Evolutionary conservation across 441 rosid genomes (phyloP), one percentile per base, ranked within the genome.

Genomic region (Codiaeum variegatum): DNA sequence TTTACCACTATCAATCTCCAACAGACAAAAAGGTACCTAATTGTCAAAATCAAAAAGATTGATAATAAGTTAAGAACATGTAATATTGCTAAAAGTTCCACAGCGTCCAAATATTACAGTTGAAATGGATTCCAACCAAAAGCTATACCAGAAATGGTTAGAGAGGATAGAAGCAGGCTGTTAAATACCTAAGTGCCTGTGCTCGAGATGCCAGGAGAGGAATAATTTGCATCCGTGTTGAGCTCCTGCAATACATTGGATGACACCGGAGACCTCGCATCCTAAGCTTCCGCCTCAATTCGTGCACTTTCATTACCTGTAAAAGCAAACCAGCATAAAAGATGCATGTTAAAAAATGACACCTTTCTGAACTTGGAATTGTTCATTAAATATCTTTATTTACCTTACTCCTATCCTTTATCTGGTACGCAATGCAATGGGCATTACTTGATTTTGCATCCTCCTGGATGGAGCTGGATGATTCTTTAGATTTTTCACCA

Each of bases 151-250:
- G 3, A 32, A n/a, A 29, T 13, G 3, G 6, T 32, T 51, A 12
- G 2, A 15, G 23, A 51, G 18, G 10, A 66, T 62, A 13, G 18
- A 60, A 4, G 46, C 46, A 40, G 24, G 59, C 44, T 31, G 21
- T 23, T 36, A 67, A 55, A 12, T 78, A 94, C 98, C 97, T 89
- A 55, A 94, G 97, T 46, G 99, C 96, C 62, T 87, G 98, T 40
- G 98, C 86, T 70, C 99, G 85, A 76, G 99, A 94, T 56, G 99
- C 99, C 67, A 91, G 89, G n/a, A 92, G 96, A 77, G 98, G 99
- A 73, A 94, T 75, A 23, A 88, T 83, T 66, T 92, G 98, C 85
- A 92, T 55, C 77, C 92, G 86, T 5, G 92, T 90, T 6, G 90
- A 87, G 80, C 82, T 90, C 79, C 98, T 79, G 85, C 99, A 92